A percentile compares a stretch with the other conserved stretches of the same genome.
Conservation (phyloP, 2,329 filamentous ascomycete species). For the Graphilbum sp. region DNA sequence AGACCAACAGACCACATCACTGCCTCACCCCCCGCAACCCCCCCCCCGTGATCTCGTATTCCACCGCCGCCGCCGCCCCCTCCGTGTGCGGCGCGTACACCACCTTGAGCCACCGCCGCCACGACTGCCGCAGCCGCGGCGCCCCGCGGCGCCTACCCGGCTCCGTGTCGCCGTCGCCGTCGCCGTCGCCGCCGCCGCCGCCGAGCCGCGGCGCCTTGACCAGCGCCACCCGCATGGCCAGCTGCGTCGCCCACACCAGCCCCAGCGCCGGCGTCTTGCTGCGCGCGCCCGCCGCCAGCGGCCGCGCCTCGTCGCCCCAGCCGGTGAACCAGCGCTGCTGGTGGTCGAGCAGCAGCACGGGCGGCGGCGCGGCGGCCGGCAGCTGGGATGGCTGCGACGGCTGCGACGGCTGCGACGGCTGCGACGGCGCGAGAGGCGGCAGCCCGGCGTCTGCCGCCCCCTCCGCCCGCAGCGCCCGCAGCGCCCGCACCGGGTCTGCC, state of each 20-base stretch:
- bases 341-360: constrained; percentile 60
- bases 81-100: constrained; percentile 81
- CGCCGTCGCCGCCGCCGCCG: constrained; percentile 17
- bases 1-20: not conserved
- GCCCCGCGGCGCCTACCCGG: constrained; percentile 17
- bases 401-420: not conserved
- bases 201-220: constrained; percentile 44
- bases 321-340: constrained; percentile 93
- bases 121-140: constrained; percentile 18
- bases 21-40: constrained; percentile 28
- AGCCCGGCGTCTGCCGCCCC: too few species aligned
- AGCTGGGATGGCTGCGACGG: constrained; percentile 1
- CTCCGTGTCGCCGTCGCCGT: constrained; percentile 18
- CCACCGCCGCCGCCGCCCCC: constrained; percentile 33
- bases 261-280: constrained; percentile 78
- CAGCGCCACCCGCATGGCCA: constrained; percentile 66
- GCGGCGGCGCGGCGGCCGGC: constrained; percentile 12
- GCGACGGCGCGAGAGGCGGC: not conserved
- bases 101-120: constrained; percentile 69
- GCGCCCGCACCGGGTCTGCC: constrained; percentile 1
- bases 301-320: constrained; percentile 58
- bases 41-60: constrained; percentile 60
- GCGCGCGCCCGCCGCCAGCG: constrained; percentile 28
- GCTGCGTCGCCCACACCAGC: constrained; percentile 80
- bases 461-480: constrained; percentile 9